Evolutionary conservation across 2,329 filamentous ascomycete species (phyloP).

Genomic region (Cryphonectria japonica): DNA sequence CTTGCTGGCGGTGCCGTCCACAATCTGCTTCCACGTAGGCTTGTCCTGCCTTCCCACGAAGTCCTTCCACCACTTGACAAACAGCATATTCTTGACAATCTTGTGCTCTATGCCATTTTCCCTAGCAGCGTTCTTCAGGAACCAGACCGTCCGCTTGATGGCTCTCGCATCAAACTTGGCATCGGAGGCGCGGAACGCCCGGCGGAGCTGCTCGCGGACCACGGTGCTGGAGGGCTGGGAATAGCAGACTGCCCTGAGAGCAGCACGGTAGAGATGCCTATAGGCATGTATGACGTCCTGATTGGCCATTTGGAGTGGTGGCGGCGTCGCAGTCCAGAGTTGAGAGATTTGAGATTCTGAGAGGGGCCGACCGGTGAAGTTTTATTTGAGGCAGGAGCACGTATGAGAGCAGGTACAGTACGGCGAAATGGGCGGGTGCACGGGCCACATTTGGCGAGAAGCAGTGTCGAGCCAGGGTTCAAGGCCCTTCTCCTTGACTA

Average conservation of each 20-base stretch:
- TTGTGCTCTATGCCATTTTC: slow-evolving; percentile 71
- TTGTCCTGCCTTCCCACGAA: slow-evolving; percentile 48
- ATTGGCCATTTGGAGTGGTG: slow-evolving; percentile 36
- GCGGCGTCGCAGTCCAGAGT: background rate
- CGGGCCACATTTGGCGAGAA: slow-evolving; percentile 1
- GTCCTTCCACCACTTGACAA: slow-evolving; percentile 24
- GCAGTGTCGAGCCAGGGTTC: background rate
- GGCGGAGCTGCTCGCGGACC: slow-evolving; percentile 61
- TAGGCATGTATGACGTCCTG: slow-evolving; percentile 66
- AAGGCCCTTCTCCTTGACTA: background rate
- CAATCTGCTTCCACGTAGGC: slow-evolving; percentile 17
- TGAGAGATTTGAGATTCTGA: background rate
- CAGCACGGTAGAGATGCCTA: slow-evolving; percentile 67
- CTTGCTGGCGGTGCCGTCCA: background rate
- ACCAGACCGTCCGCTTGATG: slow-evolving; percentile 69
- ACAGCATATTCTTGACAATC: slow-evolving; percentile 70
- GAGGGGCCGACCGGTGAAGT: background rate
- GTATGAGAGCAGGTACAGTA: background rate
- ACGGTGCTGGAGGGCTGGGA: slow-evolving; percentile 69
- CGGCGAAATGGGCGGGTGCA: background rate
- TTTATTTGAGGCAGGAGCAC: background rate
- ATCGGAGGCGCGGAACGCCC: slow-evolving; percentile 58
- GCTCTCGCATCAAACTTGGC: slow-evolving; percentile 53
- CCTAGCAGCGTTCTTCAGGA: slow-evolving; percentile 66
- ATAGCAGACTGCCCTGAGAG: slow-evolving; percentile 73